Evolutionary conservation across 1,284 basidiomycete species (phyloP).

Genomic region (Ganoderma boninense): DNA sequence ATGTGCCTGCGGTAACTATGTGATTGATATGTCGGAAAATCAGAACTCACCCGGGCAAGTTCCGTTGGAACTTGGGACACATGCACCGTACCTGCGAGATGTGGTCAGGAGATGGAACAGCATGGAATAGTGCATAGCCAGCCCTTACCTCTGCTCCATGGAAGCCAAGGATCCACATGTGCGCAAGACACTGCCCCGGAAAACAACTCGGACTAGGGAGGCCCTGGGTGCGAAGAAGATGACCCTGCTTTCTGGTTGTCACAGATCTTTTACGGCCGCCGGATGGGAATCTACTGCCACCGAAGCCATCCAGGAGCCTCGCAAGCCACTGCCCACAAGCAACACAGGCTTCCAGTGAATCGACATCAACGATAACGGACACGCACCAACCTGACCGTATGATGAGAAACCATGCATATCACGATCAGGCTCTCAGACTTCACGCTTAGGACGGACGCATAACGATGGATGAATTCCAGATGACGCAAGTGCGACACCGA

Average conservation of each 20-base stretch:
- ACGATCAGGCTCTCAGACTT: not conserved
- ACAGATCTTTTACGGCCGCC: not conserved
- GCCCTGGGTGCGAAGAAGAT: not conserved
- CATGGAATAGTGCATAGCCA: not conserved
- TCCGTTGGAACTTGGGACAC: too few relatives aligned
- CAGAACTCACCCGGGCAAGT: not conserved
- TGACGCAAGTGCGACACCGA: conserved; percentile 31
- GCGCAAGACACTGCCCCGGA: not conserved
- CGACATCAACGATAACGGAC: not conserved
- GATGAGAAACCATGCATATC: not conserved
- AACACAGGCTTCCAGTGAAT: not conserved
- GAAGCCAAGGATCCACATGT: not conserved
- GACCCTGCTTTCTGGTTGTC: not conserved
- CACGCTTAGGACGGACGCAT: not conserved
- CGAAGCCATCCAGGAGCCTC: not conserved
- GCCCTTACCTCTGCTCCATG: not conserved
- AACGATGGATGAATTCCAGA: not conserved
- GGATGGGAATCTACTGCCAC: not conserved
- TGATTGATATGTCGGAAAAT: conserved; percentile 5
- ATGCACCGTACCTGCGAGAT: not conserved
- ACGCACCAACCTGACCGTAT: not conserved
- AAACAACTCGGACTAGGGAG: not conserved
- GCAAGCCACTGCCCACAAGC: not conserved
- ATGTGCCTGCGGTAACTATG: not conserved
- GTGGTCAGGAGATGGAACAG: not conserved